phyloP scores from a whole-genome alignment of 768 basidiomycete species.

The Hysterangium stoloniferum region DNA sequence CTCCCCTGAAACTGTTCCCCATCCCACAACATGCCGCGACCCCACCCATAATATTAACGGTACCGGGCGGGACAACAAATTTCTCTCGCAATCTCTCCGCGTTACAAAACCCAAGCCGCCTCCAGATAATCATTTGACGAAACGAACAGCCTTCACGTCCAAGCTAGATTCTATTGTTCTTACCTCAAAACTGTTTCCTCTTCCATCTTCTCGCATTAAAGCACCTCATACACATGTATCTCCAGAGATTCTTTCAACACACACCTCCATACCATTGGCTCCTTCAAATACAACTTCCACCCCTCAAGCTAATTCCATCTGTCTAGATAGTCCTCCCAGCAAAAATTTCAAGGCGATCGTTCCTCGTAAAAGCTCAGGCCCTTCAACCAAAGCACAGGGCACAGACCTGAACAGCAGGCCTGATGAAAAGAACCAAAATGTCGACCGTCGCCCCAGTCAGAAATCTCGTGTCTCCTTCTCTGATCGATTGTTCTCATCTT shows the following conservation, averaged over 20 bases:
- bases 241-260: not conserved
- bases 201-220: conserved; percentile 6
- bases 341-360: conserved; percentile 1
- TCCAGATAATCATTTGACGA: not conserved
- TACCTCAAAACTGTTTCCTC: conserved; percentile 8
- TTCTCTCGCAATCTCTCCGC: not conserved
- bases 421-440: not conserved
- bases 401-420: not conserved
- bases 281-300: not conserved
- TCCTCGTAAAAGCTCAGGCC: not conserved
- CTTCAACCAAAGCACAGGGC: not conserved
- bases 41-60: not conserved
- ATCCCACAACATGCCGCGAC: not conserved
- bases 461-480: conserved; percentile 9
- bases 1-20: not conserved
- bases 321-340: conserved; percentile 5
- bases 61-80: not conserved
- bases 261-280: not conserved
- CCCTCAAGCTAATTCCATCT: not conserved
- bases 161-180: conserved; percentile 9
- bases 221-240: not conserved
- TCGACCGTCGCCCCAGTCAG: not conserved
- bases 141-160: conserved; percentile 7
- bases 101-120: not conserved
- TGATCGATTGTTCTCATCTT: not conserved